Percentiles rank a stretch among this genome's conserved stretches.
Evolutionary conservation across 2,329 filamentous ascomycete species (phyloP).

Genomic region (Fusarium sacchari): DNA sequence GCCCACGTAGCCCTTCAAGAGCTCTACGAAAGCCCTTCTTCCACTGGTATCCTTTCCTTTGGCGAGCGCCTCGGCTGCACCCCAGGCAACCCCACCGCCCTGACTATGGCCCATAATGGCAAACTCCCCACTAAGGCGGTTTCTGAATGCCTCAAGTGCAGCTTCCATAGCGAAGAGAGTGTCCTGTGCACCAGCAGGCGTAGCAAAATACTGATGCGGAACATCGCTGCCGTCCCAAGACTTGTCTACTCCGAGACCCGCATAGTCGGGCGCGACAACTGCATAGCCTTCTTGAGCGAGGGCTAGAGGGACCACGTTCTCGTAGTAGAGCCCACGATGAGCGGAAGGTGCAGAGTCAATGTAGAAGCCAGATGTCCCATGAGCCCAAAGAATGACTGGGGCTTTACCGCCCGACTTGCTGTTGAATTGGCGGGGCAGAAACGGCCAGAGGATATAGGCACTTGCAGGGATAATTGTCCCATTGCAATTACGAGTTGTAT

Average conservation of each 20-base stretch:
- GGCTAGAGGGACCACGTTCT: conserved; percentile 49
- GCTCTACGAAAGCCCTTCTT: not conserved
- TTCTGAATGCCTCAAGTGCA: conserved; percentile 52
- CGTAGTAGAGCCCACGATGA: conserved; percentile 53
- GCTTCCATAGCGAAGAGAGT: conserved; percentile 55
- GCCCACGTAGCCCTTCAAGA: conserved; percentile 12
- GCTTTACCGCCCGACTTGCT: not conserved
- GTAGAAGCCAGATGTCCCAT: conserved; percentile 56
- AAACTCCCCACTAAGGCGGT: conserved; percentile 49
- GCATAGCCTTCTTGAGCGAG: conserved; percentile 54
- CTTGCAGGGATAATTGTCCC: conserved; percentile 20
- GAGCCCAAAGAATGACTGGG: conserved; percentile 53
- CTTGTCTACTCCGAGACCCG: conserved; percentile 53
- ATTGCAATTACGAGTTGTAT: conserved; percentile 19
- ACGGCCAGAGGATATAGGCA: conserved; percentile 26
- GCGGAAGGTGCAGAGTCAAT: conserved; percentile 51
- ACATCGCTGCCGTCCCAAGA: conserved; percentile 49
- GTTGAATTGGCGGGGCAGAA: not conserved
- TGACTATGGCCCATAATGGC: conserved; percentile 59
- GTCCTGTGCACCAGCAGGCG: conserved; percentile 54
- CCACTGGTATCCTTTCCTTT: conserved; percentile 12
- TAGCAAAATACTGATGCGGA: conserved; percentile 53
- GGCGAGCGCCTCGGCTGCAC: conserved; percentile 37
- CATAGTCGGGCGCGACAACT: conserved; percentile 58
- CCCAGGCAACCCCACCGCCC: conserved; percentile 57